phyloP scores from a whole-genome alignment of 2,329 filamentous ascomycete genomes.

The Stagonosporopsis rhizophila region DNA sequence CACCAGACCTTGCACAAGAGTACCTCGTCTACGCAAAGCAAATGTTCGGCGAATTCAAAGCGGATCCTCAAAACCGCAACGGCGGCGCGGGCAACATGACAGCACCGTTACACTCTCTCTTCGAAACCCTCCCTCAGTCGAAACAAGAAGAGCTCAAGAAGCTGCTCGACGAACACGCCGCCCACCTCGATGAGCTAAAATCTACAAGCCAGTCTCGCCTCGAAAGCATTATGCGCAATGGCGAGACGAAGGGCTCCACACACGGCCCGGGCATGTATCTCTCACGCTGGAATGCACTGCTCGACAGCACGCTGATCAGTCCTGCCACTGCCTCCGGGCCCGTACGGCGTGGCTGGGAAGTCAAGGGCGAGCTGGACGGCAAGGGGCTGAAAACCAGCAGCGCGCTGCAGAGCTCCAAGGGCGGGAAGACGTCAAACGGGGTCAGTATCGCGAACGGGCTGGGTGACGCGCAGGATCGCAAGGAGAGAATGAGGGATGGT shows the following conservation, averaged over 20 bases:
- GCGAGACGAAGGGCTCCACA: constrained; percentile 46
- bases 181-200: constrained; percentile 66
- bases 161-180: constrained; percentile 66
- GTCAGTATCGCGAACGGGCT: constrained; percentile 26
- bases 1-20: constrained; percentile 68
- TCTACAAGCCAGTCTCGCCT: constrained; percentile 62
- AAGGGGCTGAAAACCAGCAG: constrained; percentile 39
- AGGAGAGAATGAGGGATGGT: constrained; percentile 42
- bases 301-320: constrained; percentile 74
- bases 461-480: constrained; percentile 34
- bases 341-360: constrained; percentile 55
- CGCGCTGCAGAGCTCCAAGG: constrained; percentile 18
- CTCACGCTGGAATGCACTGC: constrained; percentile 72
- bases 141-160: constrained; percentile 57
- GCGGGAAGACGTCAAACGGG: constrained; percentile 19
- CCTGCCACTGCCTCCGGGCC: constrained; percentile 62
- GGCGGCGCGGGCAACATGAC: constrained; percentile 54
- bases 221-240: constrained; percentile 60
- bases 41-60: constrained; percentile 64
- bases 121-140: constrained; percentile 56
- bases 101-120: constrained; percentile 50
- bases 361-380: constrained; percentile 48
- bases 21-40: constrained; percentile 68
- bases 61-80: constrained; percentile 31
- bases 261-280: constrained; percentile 76